A percentile compares a stretch with the other conserved stretches of the same genome.
phyloP scores from a whole-genome alignment of 306 rosid genomes.

The Fragaria nilgerrensis region DNA sequence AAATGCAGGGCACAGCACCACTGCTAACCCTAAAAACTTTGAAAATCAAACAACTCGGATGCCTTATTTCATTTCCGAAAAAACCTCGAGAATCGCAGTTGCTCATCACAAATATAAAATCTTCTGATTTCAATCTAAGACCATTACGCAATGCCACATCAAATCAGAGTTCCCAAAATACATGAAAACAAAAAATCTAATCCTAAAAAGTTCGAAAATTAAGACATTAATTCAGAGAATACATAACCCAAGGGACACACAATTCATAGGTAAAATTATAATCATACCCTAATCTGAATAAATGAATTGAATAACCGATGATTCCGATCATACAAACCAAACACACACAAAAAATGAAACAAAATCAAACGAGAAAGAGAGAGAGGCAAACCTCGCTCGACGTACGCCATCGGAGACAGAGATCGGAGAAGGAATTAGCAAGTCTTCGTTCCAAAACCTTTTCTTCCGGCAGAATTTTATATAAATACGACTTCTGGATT shows the following conservation, averaged over 20 bases:
- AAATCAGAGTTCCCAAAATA: background rate
- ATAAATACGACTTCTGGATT: background rate
- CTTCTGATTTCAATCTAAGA: background rate
- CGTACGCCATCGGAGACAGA: conserved; percentile 41
- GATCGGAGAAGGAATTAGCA: background rate
- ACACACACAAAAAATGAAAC: too few species aligned
- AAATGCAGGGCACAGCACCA: background rate
- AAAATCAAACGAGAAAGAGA: background rate
- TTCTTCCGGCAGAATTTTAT: background rate
- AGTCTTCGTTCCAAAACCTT: background rate
- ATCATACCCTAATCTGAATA: background rate
- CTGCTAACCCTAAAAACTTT: background rate
- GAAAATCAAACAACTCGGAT: background rate
- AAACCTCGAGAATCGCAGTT: background rate
- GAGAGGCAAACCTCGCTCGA: conserved; percentile 43
- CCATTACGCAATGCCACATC: background rate
- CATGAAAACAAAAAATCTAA: too few species aligned
- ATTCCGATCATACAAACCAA: background rate
- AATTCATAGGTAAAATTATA: background rate
- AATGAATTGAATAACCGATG: background rate
- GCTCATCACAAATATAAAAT: background rate
- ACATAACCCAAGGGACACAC: background rate
- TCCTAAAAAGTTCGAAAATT: background rate
- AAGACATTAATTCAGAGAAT: background rate
- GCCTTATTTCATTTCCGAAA: background rate